Evolutionary conservation across 805 yeast species (phyloP), one percentile per base, ranked within the genome.

Genomic region (Cyberlindnera lachancei): DNA sequence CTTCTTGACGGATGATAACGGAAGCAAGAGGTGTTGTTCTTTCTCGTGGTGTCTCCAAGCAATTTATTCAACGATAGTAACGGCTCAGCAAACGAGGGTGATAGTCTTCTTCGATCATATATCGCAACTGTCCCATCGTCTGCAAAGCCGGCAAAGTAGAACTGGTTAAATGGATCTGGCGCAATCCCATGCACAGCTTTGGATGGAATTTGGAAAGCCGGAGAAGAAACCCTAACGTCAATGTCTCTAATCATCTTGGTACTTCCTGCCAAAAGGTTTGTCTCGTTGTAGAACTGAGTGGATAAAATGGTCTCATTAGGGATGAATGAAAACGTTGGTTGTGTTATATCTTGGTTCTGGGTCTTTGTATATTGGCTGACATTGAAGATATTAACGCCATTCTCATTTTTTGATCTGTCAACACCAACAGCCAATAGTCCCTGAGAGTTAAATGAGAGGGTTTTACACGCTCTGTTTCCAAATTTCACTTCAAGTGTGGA

Each of bases 101-200:
- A 54, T 28, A 83, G 52, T 42, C 70, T 77, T 42, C 94, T 63
- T 41, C 85, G 66, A 52, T 83, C 94, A 84, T 88, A 88, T 7
- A 88, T 64, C 0, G 90, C 79, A 30, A 87, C 58, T 0, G 92
- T 73, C 2, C 95, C 95, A 48, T 83, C 90, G 45, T 87, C 95
- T 31, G 84, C 74, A 41, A 73, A 73, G 0, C 94, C 77, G 13
- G 85, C 74, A 53, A 88, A 84, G 40, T 72, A 66, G 54, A 73
- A 68, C 10, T 67, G 68, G 47, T 77, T 75, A 48, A 74, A 74
- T 4, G 82, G 90, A 50, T 84, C 88, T 19, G 78, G 62, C 7
- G 72, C 65, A 28, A 88, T 66, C 14, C 81, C 81, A 45, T 73
- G 65, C 0, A 87, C 75, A 37, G 83, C 72, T 45, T 79, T 73